Base-by-base conservation (phyloP, 106 monocot species). In the Triglochin maritima region DNA sequence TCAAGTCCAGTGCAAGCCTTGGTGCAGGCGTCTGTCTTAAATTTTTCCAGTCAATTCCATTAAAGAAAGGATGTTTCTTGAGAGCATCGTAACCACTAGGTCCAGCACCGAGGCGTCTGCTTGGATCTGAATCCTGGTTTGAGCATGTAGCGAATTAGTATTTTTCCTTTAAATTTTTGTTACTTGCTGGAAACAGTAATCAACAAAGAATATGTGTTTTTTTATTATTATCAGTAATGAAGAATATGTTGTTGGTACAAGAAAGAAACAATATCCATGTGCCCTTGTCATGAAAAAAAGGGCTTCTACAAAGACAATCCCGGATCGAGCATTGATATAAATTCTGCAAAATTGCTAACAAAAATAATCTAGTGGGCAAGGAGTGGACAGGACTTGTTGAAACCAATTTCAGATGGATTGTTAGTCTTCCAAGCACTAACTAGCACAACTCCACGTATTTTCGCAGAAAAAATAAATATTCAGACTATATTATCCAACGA, bases 61-160 rank as follows among this genome's bases (percentile, higher is more conserved):
- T 82, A 44, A 98, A 98, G 52, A 98, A 98, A 47, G 91, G 91
- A 81, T 98, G 96, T 45, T 66, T 71, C 66, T 91, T 98, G 48
- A 98, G 88, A 9, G 84, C 63, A 76, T 61, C 71, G 81, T 88
- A 98, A 69, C 91, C 90, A 74, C 74, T 72, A 69, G 89, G 94
- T 62, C 86, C 87, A 73, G 85, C 73, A 80, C 96, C 96, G 14
- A 69, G 82, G 68, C 96, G 85, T 72, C 84, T 88, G 68, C 64
- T 77, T 4, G 91, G 88, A 51, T 98, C 96, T 13, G 66, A 79
- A 68, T 91, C 96, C 96, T 98, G 80, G 57, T 84, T 78, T 44
- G 65, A 44, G 10, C 5, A 45, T 44, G 2, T 17, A 48, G n/a
- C 9, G 10, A 5, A 51, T 63, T 63, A 8, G 7, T 63, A 44